These are phyloP conservation scores for Tremella yokohamensis DNA, from an alignment of 768 basidiomycete species.

Conservation along the genomic window DNA sequence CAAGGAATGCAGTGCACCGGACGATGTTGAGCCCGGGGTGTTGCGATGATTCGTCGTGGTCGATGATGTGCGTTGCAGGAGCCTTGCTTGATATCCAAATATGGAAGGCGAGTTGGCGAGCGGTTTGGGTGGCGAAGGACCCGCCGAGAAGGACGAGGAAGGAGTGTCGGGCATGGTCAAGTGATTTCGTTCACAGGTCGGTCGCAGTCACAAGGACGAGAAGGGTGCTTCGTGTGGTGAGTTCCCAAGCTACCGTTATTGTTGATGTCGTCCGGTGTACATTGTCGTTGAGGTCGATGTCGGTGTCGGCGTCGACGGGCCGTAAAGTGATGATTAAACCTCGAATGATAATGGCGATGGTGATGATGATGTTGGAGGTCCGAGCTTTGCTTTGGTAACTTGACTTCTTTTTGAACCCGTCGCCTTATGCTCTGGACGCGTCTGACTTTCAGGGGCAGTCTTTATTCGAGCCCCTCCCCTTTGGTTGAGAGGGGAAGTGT, in stretches of 20 bases:
- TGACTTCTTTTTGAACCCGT: background rate
- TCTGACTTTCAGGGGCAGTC: background rate
- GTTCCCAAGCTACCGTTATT: background rate
- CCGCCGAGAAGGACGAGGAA: constrained; percentile 7
- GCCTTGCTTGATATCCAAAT: constrained; percentile 41
- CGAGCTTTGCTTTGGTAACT: too few species aligned
- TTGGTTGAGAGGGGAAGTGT: background rate
- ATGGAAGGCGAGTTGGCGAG: constrained; percentile 35
- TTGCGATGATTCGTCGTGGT: constrained; percentile 9
- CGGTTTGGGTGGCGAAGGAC: constrained; percentile 41
- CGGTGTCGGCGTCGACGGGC: background rate
- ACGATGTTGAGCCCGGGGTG: constrained; percentile 12
- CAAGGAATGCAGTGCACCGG: constrained; percentile 15
- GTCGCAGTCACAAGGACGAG: too few species aligned
- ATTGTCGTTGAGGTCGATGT: background rate
- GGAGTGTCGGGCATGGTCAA: constrained; percentile 22
- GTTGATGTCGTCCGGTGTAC: too few species aligned
- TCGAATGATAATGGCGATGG: too few species aligned
- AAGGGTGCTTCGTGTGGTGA: background rate
- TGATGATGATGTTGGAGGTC: too few species aligned
- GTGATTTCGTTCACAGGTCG: background rate
- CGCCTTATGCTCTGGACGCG: constrained; percentile 6
- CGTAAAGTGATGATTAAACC: too few species aligned
- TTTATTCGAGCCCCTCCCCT: constrained; percentile 9
- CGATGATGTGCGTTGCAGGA: constrained; percentile 30